Percentiles rank a stretch among this genome's conserved stretches.
Evolutionary conservation across 306 rosid genomes (phyloP).

Genomic region (Fragaria nilgerrensis): DNA sequence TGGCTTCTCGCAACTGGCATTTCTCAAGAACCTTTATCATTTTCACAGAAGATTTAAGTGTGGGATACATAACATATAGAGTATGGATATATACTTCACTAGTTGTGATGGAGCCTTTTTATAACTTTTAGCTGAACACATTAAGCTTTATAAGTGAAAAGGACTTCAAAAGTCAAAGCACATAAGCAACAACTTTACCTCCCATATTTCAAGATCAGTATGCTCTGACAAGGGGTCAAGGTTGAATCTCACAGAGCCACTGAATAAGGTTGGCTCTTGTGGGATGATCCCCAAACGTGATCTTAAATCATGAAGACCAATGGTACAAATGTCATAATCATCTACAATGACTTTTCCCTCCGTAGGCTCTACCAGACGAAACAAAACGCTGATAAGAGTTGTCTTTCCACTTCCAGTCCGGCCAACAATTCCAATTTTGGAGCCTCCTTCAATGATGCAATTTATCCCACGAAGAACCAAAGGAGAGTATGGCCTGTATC

Average conservation of each 20-base stretch:
- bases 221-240: constrained; percentile 32
- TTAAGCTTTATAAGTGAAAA: not conserved
- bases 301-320: constrained; percentile 35
- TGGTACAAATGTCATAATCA: constrained; percentile 24
- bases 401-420: constrained; percentile 42
- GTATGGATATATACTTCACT: not conserved
- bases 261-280: constrained; percentile 34
- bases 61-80: not conserved
- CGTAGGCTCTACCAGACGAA: constrained; percentile 36
- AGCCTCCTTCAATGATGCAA: constrained; percentile 32
- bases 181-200: constrained; percentile 13
- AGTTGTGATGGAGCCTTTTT: not conserved
- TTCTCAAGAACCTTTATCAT: constrained; percentile 25
- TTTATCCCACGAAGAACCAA: constrained; percentile 32
- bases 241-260: constrained; percentile 37
- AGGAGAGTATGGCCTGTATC: constrained; percentile 31
- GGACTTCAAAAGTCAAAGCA: not conserved
- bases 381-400: constrained; percentile 30
- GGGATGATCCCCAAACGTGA: constrained; percentile 34
- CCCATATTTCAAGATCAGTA: constrained; percentile 35
- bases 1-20: constrained; percentile 30
- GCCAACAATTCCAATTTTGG: constrained; percentile 35
- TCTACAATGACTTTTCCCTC: constrained; percentile 30
- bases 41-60: not conserved
- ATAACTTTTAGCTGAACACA: not conserved